A percentile compares a stretch with the other conserved stretches of the same genome.
phyloP scores from a whole-genome alignment of 805 yeast genomes.

The Hemisphaericaspora nanyangensis region DNA sequence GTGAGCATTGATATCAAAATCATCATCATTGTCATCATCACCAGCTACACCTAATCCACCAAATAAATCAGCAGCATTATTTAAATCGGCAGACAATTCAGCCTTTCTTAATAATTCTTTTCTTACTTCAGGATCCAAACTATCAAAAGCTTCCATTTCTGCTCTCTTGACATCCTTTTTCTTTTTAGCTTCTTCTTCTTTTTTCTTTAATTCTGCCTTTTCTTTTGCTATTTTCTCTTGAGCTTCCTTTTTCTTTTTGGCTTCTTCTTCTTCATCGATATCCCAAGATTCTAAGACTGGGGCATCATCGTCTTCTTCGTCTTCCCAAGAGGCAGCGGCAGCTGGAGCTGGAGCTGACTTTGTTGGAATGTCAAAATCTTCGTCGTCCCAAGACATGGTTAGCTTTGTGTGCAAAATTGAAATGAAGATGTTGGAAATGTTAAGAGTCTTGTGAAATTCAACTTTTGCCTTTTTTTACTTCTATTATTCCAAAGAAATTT shows the following conservation, averaged over 20 bases:
- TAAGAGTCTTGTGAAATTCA: too few species aligned
- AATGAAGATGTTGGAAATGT: too few species aligned
- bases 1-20: constrained; percentile 42
- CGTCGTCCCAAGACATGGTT: constrained; percentile 80
- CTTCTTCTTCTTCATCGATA: constrained; percentile 66
- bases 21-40: constrained; percentile 21
- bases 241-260: constrained; percentile 36
- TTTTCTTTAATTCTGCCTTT: constrained; percentile 43
- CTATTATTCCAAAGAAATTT: too few species aligned
- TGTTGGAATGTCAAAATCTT: constrained; percentile 72
- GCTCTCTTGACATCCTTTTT: constrained; percentile 40
- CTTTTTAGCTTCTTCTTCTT: constrained; percentile 46
- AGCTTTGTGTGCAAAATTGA: too few species aligned
- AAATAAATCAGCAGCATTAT: constrained; percentile 89
- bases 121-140: constrained; percentile 70
- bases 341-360: constrained; percentile 40
- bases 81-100: constrained; percentile 80
- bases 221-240: constrained; percentile 39
- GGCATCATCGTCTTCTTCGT: constrained; percentile 76
- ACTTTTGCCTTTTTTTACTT: too few species aligned
- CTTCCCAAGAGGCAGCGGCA: constrained; percentile 76
- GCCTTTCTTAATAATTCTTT: constrained; percentile 73
- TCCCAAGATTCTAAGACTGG: constrained; percentile 84
- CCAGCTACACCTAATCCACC: constrained; percentile 61
- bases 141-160: constrained; percentile 52